Evolutionary conservation across 179 eudicot species (phyloP), one percentile per base, ranked within the genome.

Genomic region (Spergularia azorica): DNA sequence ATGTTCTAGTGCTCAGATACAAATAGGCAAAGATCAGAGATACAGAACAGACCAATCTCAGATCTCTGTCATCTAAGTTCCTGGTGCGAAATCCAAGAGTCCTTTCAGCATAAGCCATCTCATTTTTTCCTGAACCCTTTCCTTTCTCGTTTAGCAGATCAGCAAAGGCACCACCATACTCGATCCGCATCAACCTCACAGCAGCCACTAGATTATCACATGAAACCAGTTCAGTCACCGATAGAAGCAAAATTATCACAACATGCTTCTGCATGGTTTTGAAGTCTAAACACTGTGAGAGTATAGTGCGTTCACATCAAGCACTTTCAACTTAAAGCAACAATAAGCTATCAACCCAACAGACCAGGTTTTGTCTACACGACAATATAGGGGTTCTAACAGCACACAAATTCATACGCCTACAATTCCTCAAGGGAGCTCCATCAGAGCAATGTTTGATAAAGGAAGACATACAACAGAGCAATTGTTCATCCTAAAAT

Each of bases 91-190:
- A 93, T 51, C 99, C 99, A 57, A 93, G 92, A 67, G 97, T 90
- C 83, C 99, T 93, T 82, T 91, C 92, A 70, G 94, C 99, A 84
- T 95, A 95, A 64, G 84, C 94, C 98, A 95, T 95, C 82, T 91
- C 96, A 80, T 90, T 89, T 20, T 85, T 87, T 20, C 96, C 90
- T 8, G 99, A 93, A 82, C 95, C 97, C 82, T 93, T 93, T 79
- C 97, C 97, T 81, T 88, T 88, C 78, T 90, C 97, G 74, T 95
- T 95, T 75, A 95, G 80, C 69, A 95, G 95, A 80, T 95, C 99
- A 54, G 97, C 99, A 81, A 90, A 95, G 64, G 99, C 99, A 48
- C 99, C 99, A 65, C 99, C 99, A 63, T 87, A 70, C 85, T 95
- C 94, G 74, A 95, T 93, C 46, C 97, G 89, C 99, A 95, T 91